Evolutionary conservation across 2,329 filamentous ascomycete species (phyloP), one percentile per base, ranked within the genome.

Genomic region (Byssoonygena ceratinophila): DNA sequence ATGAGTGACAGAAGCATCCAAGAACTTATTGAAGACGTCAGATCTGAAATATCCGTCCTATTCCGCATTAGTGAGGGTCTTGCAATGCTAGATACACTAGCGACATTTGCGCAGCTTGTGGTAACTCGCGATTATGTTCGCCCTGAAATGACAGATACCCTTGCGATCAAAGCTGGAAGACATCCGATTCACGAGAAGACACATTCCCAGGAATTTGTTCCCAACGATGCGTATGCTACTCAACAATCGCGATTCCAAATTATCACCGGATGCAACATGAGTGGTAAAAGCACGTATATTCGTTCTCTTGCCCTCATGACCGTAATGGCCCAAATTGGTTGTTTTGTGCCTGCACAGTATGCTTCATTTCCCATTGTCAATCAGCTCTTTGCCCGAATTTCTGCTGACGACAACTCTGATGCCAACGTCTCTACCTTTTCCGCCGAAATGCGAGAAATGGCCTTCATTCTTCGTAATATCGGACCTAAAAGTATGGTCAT

Each of bases 261-360:
- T 56, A 83, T 98, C 57, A 97, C 91, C 0, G 91, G 92, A 2
- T 94, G 87, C 66, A 98, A 98, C 61, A 98, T 98, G 92, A 94
- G 88, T 60, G 92, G 90, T 0, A 98, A 97, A 66, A 94, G 86
- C 58, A 98, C 90, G 0, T 97, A 96, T 63, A 95, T 97, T 57
- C 82, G 88, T 46, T 84, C 85, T 1, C 75, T 94, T 22, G 87
- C 91, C 0, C 72, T 98, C 29, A 80, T 94, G 63, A 81, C 85
- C 41, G 82, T 98, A 54, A 96, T 98, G 89, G 88, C 88, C 0
- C 92, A 98, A 62, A 82, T 96, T 48, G 91, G 90, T 2, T 86
- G 82, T 60, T 97, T 94, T 64, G 84, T 97, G 1, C 92, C 92
- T 0, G 91, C 89, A 0, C 75, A 83, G 27, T 92, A 87, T 62